Evolutionary conservation across 2,329 filamentous ascomycete species (phyloP), one percentile per base, ranked within the genome.

Genomic region (Pseudogymnoascus sp.): DNA sequence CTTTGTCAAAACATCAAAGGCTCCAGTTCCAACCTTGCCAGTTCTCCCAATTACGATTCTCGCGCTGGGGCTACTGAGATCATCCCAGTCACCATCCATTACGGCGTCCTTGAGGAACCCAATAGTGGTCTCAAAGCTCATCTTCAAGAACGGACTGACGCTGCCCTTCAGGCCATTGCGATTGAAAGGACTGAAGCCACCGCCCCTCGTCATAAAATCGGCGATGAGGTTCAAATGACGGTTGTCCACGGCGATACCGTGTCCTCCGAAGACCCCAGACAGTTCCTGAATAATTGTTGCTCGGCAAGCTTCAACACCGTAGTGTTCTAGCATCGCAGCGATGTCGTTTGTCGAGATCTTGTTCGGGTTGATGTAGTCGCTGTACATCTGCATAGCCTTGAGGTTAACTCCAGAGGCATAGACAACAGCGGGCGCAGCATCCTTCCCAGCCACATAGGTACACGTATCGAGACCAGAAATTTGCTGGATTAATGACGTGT

Each of bases 81-180:
- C 89, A 74, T 99, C 94, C 81, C 86, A 91, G 74, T 97, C 94
- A 59, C 90, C 87, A 71, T 96, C 91, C 63, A 95, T 79, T 26
- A 97, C 88, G 1, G 94, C 92, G 72, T 97, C 94, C 74, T 90
- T 92, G 71, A 99, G 81, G 80, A 97, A 97, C 0, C 89, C 88
- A 39, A 97, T 83, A 2, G 94, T 99, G 3, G 94, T 99, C 82
- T 99, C 94, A 78, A 97, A 99, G 74, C 91, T 96, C 93, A 97
- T 97, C 82, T 97, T 97, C 77, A 94, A 93, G 69, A 99, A 93
- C 0, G 94, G 92, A 68, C 88, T 92, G 29, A 93, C 88, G 71
- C 91, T 92, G 67, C 90, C 87, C 72, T 86, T 87, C 65, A 99
- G 80, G 1, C 93, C 94, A 72, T 90, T 95, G 59, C 94, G 89